phyloP scores from a whole-genome alignment of 768 basidiomycete species.

The Macrolepiota dolichaula region DNA sequence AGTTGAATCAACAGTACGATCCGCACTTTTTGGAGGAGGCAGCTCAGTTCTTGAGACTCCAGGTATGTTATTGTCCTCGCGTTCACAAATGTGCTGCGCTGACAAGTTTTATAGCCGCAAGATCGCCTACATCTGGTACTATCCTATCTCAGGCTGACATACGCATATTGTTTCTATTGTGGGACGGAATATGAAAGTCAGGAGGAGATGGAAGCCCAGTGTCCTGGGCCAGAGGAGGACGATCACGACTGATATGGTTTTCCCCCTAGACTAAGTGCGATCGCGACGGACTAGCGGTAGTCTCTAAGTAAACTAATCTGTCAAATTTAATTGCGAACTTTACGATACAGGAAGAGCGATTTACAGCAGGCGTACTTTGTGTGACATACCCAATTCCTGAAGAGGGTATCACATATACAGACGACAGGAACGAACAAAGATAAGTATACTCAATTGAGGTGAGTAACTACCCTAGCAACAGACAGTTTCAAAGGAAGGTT shows the following conservation, averaged over 20 bases:
- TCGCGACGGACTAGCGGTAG: background rate
- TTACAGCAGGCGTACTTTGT: background rate
- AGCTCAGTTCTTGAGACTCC: constrained; percentile 60
- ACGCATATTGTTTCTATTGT: constrained; percentile 88
- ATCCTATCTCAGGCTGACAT: constrained; percentile 66
- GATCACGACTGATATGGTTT: constrained; percentile 62
- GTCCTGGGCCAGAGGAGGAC: constrained; percentile 76
- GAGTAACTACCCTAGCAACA: constrained; percentile 3
- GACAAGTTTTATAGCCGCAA: constrained; percentile 46
- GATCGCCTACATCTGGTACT: constrained; percentile 68
- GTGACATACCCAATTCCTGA: background rate
- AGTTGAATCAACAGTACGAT: constrained; percentile 37
- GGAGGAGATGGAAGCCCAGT: constrained; percentile 58
- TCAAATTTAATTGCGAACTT: background rate
- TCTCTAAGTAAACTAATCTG: background rate
- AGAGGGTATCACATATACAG: background rate
- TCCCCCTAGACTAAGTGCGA: background rate
- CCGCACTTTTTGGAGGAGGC: constrained; percentile 65
- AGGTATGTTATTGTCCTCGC: constrained; percentile 36
- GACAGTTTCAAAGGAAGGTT: constrained; percentile 5
- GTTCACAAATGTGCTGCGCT: background rate
- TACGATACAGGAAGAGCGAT: background rate
- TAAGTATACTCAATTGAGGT: background rate
- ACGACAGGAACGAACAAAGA: background rate
- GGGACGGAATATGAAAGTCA: constrained; percentile 66